Percentiles rank a stretch among this genome's conserved stretches.
phyloP scores from a whole-genome alignment of 495 filamentous ascomycete genomes.

The Trichodelitschia bisporula region DNA sequence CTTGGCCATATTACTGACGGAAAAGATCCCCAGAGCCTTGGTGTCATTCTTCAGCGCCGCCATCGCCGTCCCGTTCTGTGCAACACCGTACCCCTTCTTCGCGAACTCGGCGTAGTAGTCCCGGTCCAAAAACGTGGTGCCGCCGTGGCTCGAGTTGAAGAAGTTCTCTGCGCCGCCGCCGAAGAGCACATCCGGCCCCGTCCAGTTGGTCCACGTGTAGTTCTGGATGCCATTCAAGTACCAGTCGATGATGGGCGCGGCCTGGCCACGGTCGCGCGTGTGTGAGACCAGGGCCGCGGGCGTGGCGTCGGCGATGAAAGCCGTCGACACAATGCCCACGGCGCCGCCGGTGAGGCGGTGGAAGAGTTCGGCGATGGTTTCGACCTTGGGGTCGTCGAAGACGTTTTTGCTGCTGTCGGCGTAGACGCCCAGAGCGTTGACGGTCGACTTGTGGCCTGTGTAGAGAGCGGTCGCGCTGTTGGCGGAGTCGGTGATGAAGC shows the following conservation, averaged over 20 bases:
- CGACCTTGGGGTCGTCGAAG: conserved; percentile 55
- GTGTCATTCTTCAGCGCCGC: conserved; percentile 21
- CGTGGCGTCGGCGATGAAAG: conserved; percentile 48
- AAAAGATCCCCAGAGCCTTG: conserved; percentile 45
- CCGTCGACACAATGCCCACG: conserved; percentile 37
- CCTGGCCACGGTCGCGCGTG: conserved; percentile 33
- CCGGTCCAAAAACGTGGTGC: conserved; percentile 25
- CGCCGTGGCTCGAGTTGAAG: conserved; percentile 19
- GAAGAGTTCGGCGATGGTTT: conserved; percentile 51
- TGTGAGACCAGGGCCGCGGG: conserved; percentile 43
- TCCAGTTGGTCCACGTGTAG: conserved; percentile 42
- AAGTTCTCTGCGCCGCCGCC: conserved; percentile 54
- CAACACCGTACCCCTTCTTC: conserved; percentile 37
- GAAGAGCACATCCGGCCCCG: conserved; percentile 46
- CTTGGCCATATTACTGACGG: conserved; percentile 34
- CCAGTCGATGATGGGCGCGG: conserved; percentile 34
- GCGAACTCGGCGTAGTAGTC: conserved; percentile 45
- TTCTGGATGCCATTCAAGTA: conserved; percentile 18
- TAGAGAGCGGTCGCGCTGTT: conserved; percentile 55
- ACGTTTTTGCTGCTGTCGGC: conserved; percentile 36
- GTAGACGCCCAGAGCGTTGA: conserved; percentile 51
- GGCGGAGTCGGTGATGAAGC: conserved; percentile 53
- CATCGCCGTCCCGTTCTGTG: conserved; percentile 40
- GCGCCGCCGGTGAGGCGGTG: conserved; percentile 29
- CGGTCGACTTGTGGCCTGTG: conserved; percentile 47